Base-by-base conservation (phyloP, 139 green algal species). In the Pseudopediastrum boryanum region DNA sequence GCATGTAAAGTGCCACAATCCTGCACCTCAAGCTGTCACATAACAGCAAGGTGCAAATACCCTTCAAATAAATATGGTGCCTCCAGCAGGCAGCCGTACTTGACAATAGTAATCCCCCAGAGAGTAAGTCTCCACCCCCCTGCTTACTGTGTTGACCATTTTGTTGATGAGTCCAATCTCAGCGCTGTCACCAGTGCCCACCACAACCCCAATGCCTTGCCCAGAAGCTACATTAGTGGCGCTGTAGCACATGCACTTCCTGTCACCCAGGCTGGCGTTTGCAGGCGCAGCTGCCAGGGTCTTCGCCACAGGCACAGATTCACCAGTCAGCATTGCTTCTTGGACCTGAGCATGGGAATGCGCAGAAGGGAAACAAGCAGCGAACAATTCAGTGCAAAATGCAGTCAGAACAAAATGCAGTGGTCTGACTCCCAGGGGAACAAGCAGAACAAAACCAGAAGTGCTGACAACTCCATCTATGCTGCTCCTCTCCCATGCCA, bases 241-340 rank as follows among this genome's bases (percentile, higher is more conserved):
- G 31, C 48, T 83, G 76, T 84, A 92, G n/a, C 51, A 58, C 83
- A 92, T 80, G 82, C 84, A 87, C 36, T 83, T 76, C 76, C 83
- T 75, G 48, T 89, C 75, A 16, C 84, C 81, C 66, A 85, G 67
- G 41, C 31, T 9, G 50, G 72, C 71, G 21, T n/a, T 5, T 35
- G 59, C 43, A 44, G 73, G 43, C 35, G 42, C 56, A 10, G 77
- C 25, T 1, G 58, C 27, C 70, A 82, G 71, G 25, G 61, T 58
- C 72, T 95, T 95, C 70, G 83, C 78, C 46, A 93, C 82, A 13
- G 91, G 85, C 52, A 91, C 83, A 44, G 88, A 94, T 84, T 96
- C 92, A 12, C 92, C 92, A 4, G 92, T 96, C 36, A 96, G 78
- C 54, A 87, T 90, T 4, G 92, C 84, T 64, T 96, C 89, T 39